Evolutionary conservation across 371 early-diverging fungal genomes (phyloP), one percentile per base, ranked within the genome.

Genomic region (Globomyces sp.): DNA sequence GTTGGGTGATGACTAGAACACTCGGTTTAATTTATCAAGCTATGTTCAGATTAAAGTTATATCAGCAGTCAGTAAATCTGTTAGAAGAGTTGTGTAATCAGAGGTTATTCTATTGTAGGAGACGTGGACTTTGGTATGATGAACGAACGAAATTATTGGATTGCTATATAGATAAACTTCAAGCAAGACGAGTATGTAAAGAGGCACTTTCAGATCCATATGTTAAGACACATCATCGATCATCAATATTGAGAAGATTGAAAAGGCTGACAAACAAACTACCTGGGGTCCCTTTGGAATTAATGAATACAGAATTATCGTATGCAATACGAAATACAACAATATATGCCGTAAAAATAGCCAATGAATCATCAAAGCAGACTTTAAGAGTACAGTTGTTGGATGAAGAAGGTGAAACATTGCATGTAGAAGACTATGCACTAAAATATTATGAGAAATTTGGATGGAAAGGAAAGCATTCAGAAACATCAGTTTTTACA

Each of bases 391-490:
- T 55, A 10, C 5, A 63, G 0, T 36, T 72, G 57, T 8, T 45
- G 42, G 37, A 63, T 44, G 10, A 58, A 67, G 41, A 49, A 40
- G 13, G 63, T 48, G 37, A 55, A 47, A 2, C 11, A 13, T 13
- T 45, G 67, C 42, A 51, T 3, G 74, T 74, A 10, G 78, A 77
- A 63, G 55, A 68, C 11, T 67, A 75, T 24, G 68, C 62, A 2
- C 58, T 77, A 34, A 36, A 53, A 6, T 61, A 64, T 59, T 77
- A 46, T 36, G 34, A 43, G 41, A 13, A 44, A 41, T 46, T 62
- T 2, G 77, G 77, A 1, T 77, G 64, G 59, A 71, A 73, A 43
- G 78, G 78, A 3, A 36, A 64, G 8, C 78, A 77, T 65, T 60
- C 75, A 4, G 78, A 77, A 51, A 72, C 69, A 67, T 62, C 65